Percentiles rank a stretch among this genome's conserved stretches.
Conservation (phyloP, 2,329 filamentous ascomycete species). For the Penicillium griseofulvum region DNA sequence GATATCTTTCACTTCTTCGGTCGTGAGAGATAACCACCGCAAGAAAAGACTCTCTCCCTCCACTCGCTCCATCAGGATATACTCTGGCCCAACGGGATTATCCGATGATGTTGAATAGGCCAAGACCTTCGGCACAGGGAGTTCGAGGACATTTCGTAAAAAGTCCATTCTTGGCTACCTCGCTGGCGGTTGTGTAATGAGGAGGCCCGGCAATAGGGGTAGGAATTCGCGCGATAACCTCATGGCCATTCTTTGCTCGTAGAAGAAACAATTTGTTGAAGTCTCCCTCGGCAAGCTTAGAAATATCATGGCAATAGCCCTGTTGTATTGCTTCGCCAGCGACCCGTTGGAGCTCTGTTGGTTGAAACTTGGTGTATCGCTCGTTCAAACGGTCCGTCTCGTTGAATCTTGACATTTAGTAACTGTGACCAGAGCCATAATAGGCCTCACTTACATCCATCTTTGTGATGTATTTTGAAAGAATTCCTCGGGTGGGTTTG, state of each 20-base stretch:
- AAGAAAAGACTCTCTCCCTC: slow-evolving; percentile 32
- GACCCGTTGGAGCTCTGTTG: slow-evolving; percentile 22
- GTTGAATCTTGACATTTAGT: slow-evolving; percentile 15
- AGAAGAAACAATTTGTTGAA: slow-evolving; percentile 33
- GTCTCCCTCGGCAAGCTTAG: slow-evolving; percentile 25
- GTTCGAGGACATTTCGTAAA: slow-evolving; percentile 24
- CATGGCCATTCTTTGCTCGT: slow-evolving; percentile 19
- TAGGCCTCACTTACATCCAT: not conserved
- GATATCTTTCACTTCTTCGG: slow-evolving; percentile 24
- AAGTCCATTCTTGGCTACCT: slow-evolving; percentile 32
- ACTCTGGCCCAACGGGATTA: slow-evolving; percentile 43
- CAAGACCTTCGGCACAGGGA: slow-evolving; percentile 40
- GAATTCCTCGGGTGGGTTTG: slow-evolving; percentile 15
- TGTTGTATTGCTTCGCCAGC: slow-evolving; percentile 21
- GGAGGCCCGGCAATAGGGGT: slow-evolving; percentile 28
- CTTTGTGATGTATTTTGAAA: slow-evolving; percentile 20
- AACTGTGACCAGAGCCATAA: not conserved
- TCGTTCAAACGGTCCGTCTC: slow-evolving; percentile 19
- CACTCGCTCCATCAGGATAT: slow-evolving; percentile 45
- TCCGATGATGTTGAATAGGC: slow-evolving; percentile 34
- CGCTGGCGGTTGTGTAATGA: slow-evolving; percentile 27
- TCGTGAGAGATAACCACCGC: slow-evolving; percentile 27
- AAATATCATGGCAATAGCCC: slow-evolving; percentile 20
- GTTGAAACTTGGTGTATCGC: slow-evolving; percentile 23
- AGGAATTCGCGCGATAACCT: slow-evolving; percentile 30